A percentile compares a stretch with the other conserved stretches of the same genome.
These are phyloP conservation scores for Colletotrichum falcatum DNA, from an alignment of 2,329 filamentous ascomycete genomes.

Conservation along the genomic window DNA sequence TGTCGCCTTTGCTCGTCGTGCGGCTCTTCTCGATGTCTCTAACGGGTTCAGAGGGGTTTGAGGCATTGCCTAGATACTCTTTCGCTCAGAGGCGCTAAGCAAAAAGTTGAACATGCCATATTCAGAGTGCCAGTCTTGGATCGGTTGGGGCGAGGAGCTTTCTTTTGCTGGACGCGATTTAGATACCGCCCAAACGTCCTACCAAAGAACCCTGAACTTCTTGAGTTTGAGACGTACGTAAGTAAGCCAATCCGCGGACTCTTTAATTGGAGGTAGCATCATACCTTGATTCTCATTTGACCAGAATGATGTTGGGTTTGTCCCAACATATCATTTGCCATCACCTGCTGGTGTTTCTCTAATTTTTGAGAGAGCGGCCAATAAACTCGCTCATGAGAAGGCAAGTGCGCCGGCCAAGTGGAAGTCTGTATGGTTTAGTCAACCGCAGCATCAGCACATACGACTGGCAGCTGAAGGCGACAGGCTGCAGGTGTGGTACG, in stretches of 20 bases:
- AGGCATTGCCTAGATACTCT: background rate
- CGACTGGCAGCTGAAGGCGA: background rate
- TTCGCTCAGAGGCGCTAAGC: background rate
- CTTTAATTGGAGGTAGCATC: background rate
- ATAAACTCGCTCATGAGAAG: background rate
- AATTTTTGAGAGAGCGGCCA: background rate
- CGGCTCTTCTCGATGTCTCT: constrained; percentile 12
- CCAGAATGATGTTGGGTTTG: background rate
- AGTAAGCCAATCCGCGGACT: background rate
- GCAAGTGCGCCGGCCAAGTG: background rate
- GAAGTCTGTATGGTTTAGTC: background rate
- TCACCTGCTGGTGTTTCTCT: background rate
- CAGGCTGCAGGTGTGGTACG: background rate
- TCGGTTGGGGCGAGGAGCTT: too few relatives aligned
- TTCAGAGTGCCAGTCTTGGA: too few relatives aligned
- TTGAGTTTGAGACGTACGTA: constrained; percentile 1
- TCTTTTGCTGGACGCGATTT: background rate
- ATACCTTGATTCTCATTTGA: constrained; percentile 8
- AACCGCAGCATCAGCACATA: constrained; percentile 1
- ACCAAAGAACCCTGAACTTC: background rate
- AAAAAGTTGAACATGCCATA: background rate
- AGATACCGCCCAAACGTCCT: constrained; percentile 10
- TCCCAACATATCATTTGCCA: background rate
- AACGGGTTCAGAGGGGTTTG: background rate
- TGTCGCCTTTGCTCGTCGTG: background rate